These are phyloP conservation scores for Acanthamoeba royreba DNA, from an alignment of 208 protist species.

Conservation along the genomic window DNA sequence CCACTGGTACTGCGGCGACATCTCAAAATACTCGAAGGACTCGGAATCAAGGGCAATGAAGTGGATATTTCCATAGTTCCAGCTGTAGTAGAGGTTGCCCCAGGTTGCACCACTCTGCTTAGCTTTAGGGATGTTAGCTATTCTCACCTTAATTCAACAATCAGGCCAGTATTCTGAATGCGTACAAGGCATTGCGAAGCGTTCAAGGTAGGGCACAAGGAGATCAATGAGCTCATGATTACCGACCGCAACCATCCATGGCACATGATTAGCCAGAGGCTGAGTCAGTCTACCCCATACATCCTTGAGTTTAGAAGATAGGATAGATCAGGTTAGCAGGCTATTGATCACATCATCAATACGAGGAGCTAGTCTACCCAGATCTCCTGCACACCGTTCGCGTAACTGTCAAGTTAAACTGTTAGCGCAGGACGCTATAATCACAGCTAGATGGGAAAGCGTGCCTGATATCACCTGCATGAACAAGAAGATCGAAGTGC, in stretches of 20 bases:
- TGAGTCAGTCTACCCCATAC: neutral
- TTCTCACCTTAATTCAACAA: neutral
- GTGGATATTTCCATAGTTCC: slow-evolving; percentile 36
- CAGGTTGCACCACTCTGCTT: neutral
- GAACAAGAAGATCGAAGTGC: neutral
- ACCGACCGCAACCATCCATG: slow-evolving; percentile 5
- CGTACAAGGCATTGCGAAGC: slow-evolving; percentile 4
- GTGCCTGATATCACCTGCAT: neutral
- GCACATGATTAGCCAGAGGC: neutral
- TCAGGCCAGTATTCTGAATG: neutral
- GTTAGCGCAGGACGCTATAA: no score
- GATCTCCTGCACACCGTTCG: neutral
- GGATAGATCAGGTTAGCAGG: no score
- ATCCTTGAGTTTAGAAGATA: no score
- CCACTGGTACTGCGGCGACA: slow-evolving; percentile 29
- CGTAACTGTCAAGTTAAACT: neutral
- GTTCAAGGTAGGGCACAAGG: neutral
- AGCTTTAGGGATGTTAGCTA: neutral
- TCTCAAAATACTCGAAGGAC: neutral
- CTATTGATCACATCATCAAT: no score
- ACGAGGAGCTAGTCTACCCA: neutral
- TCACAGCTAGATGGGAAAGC: no score
- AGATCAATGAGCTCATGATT: slow-evolving; percentile 17
- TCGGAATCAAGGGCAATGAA: slow-evolving; percentile 25
- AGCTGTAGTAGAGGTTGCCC: slow-evolving; percentile 50